Conservation (phyloP, 2,329 filamentous ascomycete species). For the Colletotrichum trifolii region DNA sequence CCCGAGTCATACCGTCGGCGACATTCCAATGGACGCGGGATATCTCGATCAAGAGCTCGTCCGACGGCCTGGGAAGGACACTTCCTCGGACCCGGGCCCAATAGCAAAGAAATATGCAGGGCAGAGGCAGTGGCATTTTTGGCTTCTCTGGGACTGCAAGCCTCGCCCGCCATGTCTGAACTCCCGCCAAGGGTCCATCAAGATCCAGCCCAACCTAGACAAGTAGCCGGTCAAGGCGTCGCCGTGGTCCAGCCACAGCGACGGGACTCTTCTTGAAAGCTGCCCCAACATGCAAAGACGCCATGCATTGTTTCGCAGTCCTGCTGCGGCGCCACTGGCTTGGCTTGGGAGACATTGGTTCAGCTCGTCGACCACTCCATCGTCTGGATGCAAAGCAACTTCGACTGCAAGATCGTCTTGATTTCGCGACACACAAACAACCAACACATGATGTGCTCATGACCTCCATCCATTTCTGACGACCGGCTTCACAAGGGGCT, state of each 20-base stretch:
- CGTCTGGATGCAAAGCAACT: too few relatives aligned
- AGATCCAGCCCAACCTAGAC: slow-evolving; percentile 16
- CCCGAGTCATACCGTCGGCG: slow-evolving; percentile 17
- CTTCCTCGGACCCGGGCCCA: neutral
- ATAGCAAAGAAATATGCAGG: slow-evolving; percentile 6
- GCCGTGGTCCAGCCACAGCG: slow-evolving; percentile 27
- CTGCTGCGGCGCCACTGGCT: slow-evolving; percentile 31
- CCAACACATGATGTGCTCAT: too few relatives aligned
- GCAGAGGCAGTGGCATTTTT: neutral
- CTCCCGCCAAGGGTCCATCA: slow-evolving; percentile 10
- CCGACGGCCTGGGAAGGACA: slow-evolving; percentile 12
- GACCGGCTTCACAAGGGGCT: too few relatives aligned
- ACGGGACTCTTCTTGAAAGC: neutral
- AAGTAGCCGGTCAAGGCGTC: slow-evolving; percentile 11
- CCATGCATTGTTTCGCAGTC: slow-evolving; percentile 25
- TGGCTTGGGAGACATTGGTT: slow-evolving; percentile 11
- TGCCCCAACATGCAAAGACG: neutral
- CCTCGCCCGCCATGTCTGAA: slow-evolving; percentile 23
- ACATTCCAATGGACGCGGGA: slow-evolving; percentile 19
- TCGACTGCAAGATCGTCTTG: too few relatives aligned
- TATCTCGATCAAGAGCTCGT: slow-evolving; percentile 14
- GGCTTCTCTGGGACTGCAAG: neutral
- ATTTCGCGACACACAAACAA: too few relatives aligned
- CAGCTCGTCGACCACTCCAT: slow-evolving; percentile 12
- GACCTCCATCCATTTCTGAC: too few relatives aligned